These are phyloP conservation scores for Thielaviopsis euricoi DNA, from an alignment of 2,329 filamentous ascomycete species.

Conservation along the genomic window DNA sequence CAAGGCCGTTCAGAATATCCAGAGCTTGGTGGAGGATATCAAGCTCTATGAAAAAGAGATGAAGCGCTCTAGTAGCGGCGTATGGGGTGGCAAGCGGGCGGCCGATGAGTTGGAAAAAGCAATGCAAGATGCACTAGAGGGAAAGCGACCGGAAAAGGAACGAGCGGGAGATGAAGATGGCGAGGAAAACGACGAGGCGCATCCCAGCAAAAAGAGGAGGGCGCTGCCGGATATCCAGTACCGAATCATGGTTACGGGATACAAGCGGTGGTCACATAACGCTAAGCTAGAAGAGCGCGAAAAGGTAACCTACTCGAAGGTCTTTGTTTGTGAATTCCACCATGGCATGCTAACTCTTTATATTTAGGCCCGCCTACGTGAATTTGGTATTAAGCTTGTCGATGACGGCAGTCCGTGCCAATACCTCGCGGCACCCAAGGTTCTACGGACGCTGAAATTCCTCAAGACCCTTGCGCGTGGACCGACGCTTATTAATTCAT, in stretches of 20 bases:
- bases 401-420: slow-evolving; percentile 62
- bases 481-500: slow-evolving; percentile 57
- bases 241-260: slow-evolving; percentile 68
- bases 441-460: slow-evolving; percentile 88
- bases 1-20: slow-evolving; percentile 60
- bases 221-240: slow-evolving; percentile 35
- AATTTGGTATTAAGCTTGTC: slow-evolving; percentile 67
- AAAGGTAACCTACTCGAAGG: slow-evolving; percentile 41
- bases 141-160: slow-evolving; percentile 16
- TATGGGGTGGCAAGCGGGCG: slow-evolving; percentile 48
- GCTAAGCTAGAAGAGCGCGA: slow-evolving; percentile 62
- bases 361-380: slow-evolving; percentile 57
- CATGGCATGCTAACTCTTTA: slow-evolving; percentile 12
- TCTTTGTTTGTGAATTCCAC: background rate
- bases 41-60: slow-evolving; percentile 84
- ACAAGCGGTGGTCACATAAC: slow-evolving; percentile 64
- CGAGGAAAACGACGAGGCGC: slow-evolving; percentile 44
- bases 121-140: slow-evolving; percentile 15
- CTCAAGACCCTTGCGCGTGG: slow-evolving; percentile 71
- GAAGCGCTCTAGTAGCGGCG: slow-evolving; percentile 47
- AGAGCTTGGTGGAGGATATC: slow-evolving; percentile 68
- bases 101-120: slow-evolving; percentile 39
- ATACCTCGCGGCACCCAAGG: slow-evolving; percentile 70
- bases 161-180: slow-evolving; percentile 30
- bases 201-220: slow-evolving; percentile 29